A percentile compares a stretch with the other conserved stretches of the same genome.
Evolutionary conservation across 768 basidiomycete species (phyloP).

Genomic region (Neoboletus brunneissimus): DNA sequence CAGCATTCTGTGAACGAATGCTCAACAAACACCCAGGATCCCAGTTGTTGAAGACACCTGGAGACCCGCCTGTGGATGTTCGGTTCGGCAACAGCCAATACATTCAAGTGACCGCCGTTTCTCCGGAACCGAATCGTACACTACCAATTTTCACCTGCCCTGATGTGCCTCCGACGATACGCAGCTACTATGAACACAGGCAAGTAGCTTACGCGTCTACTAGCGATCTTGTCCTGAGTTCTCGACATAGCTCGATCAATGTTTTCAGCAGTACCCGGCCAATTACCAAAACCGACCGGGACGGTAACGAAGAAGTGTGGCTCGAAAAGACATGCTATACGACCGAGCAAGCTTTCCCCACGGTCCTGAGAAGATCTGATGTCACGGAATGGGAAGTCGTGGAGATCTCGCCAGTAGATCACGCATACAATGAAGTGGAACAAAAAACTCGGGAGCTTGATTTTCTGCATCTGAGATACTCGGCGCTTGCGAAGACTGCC

Average conservation of each 20-base stretch:
- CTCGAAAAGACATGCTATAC: conserved; percentile 85
- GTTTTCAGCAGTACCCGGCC: conserved; percentile 76
- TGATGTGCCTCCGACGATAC: conserved; percentile 75
- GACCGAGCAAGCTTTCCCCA: conserved; percentile 88
- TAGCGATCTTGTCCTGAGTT: background rate
- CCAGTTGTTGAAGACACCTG: conserved; percentile 66
- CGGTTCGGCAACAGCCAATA: conserved; percentile 77
- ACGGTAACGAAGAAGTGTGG: conserved; percentile 77
- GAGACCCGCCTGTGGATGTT: conserved; percentile 79
- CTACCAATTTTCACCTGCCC: conserved; percentile 81
- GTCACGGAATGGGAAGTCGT: conserved; percentile 65
- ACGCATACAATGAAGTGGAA: conserved; percentile 78
- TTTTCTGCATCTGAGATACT: conserved; percentile 66
- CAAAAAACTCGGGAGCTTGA: conserved; percentile 76
- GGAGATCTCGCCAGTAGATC: conserved; percentile 85
- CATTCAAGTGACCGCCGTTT: conserved; percentile 85
- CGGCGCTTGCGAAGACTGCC: conserved; percentile 71
- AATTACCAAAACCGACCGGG: conserved; percentile 57
- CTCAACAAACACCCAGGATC: conserved; percentile 87
- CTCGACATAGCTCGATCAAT: conserved; percentile 66
- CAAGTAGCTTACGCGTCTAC: conserved; percentile 26
- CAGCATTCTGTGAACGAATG: conserved; percentile 87
- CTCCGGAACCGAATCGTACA: conserved; percentile 78
- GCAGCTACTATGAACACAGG: conserved; percentile 88
- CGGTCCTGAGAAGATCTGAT: conserved; percentile 86